Percentiles rank a stretch among this genome's conserved stretches.
phyloP scores from a whole-genome alignment of 2,329 filamentous ascomycete genomes.

The Xylariaceae sp. region DNA sequence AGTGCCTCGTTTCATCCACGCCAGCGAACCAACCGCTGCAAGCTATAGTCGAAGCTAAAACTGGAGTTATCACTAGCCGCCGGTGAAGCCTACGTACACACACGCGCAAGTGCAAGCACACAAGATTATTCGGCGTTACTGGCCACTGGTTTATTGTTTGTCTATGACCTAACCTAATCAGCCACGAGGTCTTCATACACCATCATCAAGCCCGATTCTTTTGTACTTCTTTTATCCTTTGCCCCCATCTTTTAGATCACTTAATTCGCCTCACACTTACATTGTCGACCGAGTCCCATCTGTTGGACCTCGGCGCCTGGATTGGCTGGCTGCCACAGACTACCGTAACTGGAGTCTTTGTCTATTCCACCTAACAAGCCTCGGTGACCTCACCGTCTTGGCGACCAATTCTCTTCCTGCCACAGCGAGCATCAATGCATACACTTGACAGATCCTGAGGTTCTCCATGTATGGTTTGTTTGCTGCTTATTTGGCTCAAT shows the following conservation, averaged over 20 bases:
- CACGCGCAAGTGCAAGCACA: slow-evolving; percentile 22
- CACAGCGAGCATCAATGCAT: neutral
- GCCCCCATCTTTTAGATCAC: neutral
- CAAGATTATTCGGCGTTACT: slow-evolving; percentile 10
- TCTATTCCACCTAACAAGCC: neutral
- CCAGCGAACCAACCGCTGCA: neutral
- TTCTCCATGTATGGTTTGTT: neutral
- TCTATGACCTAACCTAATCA: neutral
- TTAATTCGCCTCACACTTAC: slow-evolving; percentile 3
- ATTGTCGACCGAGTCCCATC: slow-evolving; percentile 7
- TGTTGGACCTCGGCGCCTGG: slow-evolving; percentile 12
- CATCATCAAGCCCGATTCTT: slow-evolving; percentile 2
- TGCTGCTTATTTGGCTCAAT: neutral
- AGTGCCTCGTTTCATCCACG: slow-evolving; percentile 15
- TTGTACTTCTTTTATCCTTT: neutral
- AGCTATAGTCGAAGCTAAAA: slow-evolving; percentile 11
- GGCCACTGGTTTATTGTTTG: slow-evolving; percentile 3
- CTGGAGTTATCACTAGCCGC: slow-evolving; percentile 9
- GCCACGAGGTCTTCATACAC: neutral
- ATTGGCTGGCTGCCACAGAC: neutral
- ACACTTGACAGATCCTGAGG: slow-evolving; percentile 4
- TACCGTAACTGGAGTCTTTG: neutral
- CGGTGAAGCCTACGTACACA: slow-evolving; percentile 13
- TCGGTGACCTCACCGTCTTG: neutral
- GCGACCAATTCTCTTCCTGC: neutral